Evolutionary conservation across 2,329 filamentous ascomycete genomes (phyloP).

Genomic region (Diaporthe sp.): DNA sequence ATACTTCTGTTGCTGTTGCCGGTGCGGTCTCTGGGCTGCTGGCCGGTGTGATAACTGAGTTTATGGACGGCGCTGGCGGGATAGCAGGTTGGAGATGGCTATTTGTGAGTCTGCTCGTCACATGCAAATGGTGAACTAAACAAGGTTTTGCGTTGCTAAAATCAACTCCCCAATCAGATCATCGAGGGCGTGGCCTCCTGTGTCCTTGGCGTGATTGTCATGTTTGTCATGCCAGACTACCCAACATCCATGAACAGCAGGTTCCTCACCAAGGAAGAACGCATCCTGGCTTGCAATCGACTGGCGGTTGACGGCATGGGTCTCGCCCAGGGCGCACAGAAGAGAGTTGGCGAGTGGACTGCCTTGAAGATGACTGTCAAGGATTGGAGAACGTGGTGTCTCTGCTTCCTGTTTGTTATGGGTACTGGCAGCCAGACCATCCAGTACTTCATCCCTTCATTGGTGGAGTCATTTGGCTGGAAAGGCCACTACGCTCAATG

Average conservation of each 20-base stretch:
- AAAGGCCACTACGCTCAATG: conserved; percentile 30
- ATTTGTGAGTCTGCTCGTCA: conserved; percentile 36
- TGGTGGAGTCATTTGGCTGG: conserved; percentile 45
- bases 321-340: conserved; percentile 36
- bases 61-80: conserved; percentile 39
- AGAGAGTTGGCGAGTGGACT: conserved; percentile 35
- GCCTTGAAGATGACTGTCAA: conserved; percentile 42
- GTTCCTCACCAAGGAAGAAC: conserved; percentile 37
- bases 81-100: conserved; percentile 44
- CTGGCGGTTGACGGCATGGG: conserved; percentile 40
- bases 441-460: conserved; percentile 46
- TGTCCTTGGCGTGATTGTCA: conserved; percentile 32
- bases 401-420: conserved; percentile 41
- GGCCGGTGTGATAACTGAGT: conserved; percentile 37
- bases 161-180: conserved; percentile 22
- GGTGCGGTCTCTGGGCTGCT: conserved; percentile 35
- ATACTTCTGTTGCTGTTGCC: conserved; percentile 39
- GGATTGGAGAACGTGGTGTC: conserved; percentile 40
- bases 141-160: no score
- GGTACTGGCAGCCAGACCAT: conserved; percentile 44
- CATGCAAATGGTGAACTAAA: background rate
- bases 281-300: conserved; percentile 39
- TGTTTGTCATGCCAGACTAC: conserved; percentile 40
- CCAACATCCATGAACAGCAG: conserved; percentile 35
- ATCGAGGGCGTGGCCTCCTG: conserved; percentile 35